A percentile compares a stretch with the other conserved stretches of the same genome.
phyloP scores from a whole-genome alignment of 1,284 basidiomycete species.

The Trichosporon faecale region DNA sequence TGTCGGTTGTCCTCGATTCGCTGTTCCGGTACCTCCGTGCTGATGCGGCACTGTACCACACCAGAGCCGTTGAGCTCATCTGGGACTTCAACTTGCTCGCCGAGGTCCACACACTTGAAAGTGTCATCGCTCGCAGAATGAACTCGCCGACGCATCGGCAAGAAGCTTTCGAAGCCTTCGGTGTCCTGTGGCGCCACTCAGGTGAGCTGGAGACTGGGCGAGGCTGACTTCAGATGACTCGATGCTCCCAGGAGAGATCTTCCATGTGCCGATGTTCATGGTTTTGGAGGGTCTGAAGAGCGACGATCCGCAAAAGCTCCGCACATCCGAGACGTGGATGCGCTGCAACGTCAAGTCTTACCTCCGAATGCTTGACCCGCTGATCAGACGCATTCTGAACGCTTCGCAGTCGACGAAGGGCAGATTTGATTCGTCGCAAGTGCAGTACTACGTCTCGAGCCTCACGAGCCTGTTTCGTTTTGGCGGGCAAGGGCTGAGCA shows the following conservation, averaged over 20 bases:
- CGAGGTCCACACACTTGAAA: conserved; percentile 58
- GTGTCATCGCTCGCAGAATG: conserved; percentile 57
- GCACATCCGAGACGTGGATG: conserved; percentile 92
- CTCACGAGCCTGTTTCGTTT: conserved; percentile 74
- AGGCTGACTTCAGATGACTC: conserved; percentile 64
- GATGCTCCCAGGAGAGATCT: conserved; percentile 70
- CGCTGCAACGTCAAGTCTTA: conserved; percentile 87
- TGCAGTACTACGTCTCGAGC: conserved; percentile 56
- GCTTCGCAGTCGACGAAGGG: not conserved
- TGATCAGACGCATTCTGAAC: conserved; percentile 61
- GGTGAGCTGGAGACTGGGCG: conserved; percentile 56
- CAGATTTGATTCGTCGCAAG: conserved; percentile 16
- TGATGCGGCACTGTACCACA: conserved; percentile 69
- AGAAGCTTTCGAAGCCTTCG: conserved; percentile 79
- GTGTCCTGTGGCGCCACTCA: conserved; percentile 84
- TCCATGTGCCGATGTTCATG: conserved; percentile 80
- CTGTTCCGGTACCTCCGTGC: conserved; percentile 73
- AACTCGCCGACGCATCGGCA: conserved; percentile 9
- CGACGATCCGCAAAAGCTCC: conserved; percentile 67
- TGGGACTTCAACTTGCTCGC: conserved; percentile 60
- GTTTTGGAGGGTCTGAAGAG: conserved; percentile 77
- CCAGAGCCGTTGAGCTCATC: conserved; percentile 75
- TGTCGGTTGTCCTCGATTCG: conserved; percentile 43
- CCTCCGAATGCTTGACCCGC: conserved; percentile 79
- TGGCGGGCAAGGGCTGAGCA: conserved; percentile 68